Percentiles rank a stretch among this genome's conserved stretches.
phyloP scores from a whole-genome alignment of 306 rosid species.

The Cucurbita pepo region DNA sequence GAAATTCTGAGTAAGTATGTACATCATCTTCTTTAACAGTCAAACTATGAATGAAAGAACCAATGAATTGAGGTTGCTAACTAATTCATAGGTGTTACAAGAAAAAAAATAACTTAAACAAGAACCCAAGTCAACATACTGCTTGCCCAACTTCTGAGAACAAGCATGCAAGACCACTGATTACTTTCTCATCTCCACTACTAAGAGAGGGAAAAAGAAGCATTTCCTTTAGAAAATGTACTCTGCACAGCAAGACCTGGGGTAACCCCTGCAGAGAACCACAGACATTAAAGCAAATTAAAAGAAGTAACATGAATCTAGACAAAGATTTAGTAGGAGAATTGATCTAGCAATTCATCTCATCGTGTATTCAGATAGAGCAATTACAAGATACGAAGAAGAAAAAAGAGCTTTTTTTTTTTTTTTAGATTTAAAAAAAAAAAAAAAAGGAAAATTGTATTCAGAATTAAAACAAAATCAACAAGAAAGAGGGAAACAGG shows the following conservation, averaged over 20 bases:
- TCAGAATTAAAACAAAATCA: too few relatives aligned
- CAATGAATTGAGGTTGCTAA: background rate
- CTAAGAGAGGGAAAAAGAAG: conserved; percentile 79
- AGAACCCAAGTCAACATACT: conserved; percentile 19
- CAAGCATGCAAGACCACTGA: conserved; percentile 84
- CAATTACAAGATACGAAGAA: background rate
- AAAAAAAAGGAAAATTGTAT: too few relatives aligned
- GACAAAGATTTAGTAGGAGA: background rate
- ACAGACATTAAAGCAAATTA: conserved; percentile 7
- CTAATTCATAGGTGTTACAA: background rate
- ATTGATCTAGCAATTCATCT: background rate
- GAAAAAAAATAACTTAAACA: background rate
- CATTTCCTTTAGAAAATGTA: conserved; percentile 62
- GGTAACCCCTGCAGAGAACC: conserved; percentile 67
- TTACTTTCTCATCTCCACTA: conserved; percentile 60
- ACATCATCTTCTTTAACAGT: background rate
- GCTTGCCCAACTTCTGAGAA: conserved; percentile 95
- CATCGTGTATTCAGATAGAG: background rate
- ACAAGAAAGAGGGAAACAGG: too few relatives aligned
- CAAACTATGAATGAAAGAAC: background rate
- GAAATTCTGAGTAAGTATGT: background rate
- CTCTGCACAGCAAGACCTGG: conserved; percentile 71
- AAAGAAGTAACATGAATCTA: background rate
- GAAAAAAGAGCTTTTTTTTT: background rate
- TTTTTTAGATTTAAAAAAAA: too few relatives aligned